Conservation (phyloP, 176 grass and related monocot genomes). For the Puya raimondii region DNA sequence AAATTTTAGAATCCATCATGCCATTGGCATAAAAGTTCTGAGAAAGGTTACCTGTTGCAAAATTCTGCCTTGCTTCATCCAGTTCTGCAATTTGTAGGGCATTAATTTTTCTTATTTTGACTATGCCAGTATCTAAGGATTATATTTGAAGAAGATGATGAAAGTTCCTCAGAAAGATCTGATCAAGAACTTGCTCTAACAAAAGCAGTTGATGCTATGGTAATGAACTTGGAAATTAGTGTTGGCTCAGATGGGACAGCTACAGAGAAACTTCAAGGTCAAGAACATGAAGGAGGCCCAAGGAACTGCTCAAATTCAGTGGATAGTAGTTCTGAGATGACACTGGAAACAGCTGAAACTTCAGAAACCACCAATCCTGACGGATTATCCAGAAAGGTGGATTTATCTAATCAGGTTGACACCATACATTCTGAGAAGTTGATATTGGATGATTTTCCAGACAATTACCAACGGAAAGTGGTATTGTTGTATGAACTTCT, state of each 20-base stretch:
- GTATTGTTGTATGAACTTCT: conserved; percentile 83
- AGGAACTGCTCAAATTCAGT: not conserved
- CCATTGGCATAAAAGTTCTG: not conserved
- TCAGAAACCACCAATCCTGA: conserved; percentile 1
- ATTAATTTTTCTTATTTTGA: not conserved
- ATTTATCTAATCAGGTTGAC: not conserved
- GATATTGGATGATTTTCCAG: conserved; percentile 24
- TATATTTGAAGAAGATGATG: conserved; percentile 66
- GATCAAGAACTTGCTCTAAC: conserved; percentile 80
- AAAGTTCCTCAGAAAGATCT: conserved; percentile 47
- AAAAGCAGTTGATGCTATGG: conserved; percentile 80
- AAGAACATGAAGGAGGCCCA: not conserved
- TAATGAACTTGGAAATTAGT: conserved; percentile 48
- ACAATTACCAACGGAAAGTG: conserved; percentile 56
- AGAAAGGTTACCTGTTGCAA: not conserved
- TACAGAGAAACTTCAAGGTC: conserved; percentile 8
- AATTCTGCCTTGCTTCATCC: not conserved
- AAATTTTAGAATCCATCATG: not conserved
- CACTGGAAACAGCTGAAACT: not conserved
- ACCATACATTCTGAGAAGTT: conserved; percentile 9
- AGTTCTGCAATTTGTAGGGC: not conserved
- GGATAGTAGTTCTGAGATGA: not conserved
- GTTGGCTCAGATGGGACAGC: conserved; percentile 1
- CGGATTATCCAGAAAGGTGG: conserved; percentile 10
- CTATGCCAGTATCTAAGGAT: conserved; percentile 56